Evolutionary conservation across 2,329 filamentous ascomycete species (phyloP).

Genomic region (Colletotrichum phormii): DNA sequence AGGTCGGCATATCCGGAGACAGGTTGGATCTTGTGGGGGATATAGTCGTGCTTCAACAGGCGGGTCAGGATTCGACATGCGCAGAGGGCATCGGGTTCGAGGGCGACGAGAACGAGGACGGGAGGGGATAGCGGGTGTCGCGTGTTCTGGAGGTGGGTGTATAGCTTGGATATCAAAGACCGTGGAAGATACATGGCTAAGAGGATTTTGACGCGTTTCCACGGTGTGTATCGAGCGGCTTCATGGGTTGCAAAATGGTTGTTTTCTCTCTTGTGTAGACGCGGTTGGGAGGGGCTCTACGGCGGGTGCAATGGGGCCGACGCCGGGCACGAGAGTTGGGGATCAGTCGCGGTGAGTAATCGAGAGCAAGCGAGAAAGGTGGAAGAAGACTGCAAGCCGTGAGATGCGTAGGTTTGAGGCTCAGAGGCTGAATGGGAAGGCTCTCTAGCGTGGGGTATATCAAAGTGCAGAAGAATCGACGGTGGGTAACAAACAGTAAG

Average conservation of each 20-base stretch:
- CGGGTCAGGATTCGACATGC: conserved; percentile 93
- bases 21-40: conserved; percentile 96
- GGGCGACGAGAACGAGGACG: conserved; percentile 89
- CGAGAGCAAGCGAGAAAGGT: not conserved
- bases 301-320: not conserved
- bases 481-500: not conserved
- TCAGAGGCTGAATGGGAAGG: not conserved
- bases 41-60: conserved; percentile 96
- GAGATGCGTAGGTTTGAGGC: not conserved
- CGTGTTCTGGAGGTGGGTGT: conserved; percentile 86
- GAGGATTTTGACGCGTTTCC: conserved; percentile 46
- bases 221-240: conserved; percentile 42
- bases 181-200: conserved; percentile 91
- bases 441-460: not conserved
- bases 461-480: not conserved
- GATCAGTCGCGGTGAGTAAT: not conserved
- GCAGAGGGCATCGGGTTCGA: conserved; percentile 95
- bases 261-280: not conserved
- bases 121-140: conserved; percentile 92
- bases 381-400: not conserved
- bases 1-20: conserved; percentile 94
- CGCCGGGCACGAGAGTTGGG: not conserved
- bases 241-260: conserved; percentile 43
- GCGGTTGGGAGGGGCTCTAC: not conserved
- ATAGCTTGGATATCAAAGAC: conserved; percentile 88